A percentile compares a stretch with the other conserved stretches of the same genome.
Evolutionary conservation across 2,329 filamentous ascomycete genomes (phyloP).

Genomic region (Fusarium nanum): DNA sequence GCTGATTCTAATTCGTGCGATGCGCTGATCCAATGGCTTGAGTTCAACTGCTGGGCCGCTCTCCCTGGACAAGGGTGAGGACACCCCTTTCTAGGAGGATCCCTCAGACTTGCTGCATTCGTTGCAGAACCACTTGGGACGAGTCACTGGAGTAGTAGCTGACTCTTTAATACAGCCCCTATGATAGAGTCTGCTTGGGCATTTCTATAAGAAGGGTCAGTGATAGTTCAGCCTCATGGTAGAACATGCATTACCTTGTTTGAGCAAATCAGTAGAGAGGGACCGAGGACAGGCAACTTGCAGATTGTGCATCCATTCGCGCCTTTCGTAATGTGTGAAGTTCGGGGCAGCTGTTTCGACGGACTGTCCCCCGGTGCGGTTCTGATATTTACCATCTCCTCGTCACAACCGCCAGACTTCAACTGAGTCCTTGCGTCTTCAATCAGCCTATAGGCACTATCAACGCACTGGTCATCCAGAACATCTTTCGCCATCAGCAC

Average conservation of each 20-base stretch:
- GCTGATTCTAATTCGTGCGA: not conserved
- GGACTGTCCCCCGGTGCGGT: slow-evolving; percentile 18
- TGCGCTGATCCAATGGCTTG: not conserved
- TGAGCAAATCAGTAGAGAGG: slow-evolving; percentile 61
- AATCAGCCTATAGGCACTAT: slow-evolving; percentile 57
- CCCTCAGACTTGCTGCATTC: slow-evolving; percentile 49
- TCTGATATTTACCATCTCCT: slow-evolving; percentile 24
- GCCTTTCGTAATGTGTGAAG: slow-evolving; percentile 55
- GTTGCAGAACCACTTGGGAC: slow-evolving; percentile 59
- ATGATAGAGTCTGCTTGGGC: slow-evolving; percentile 61
- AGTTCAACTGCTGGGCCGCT: not conserved
- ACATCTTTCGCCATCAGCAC: slow-evolving; percentile 63
- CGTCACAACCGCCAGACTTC: slow-evolving; percentile 13
- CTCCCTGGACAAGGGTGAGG: slow-evolving; percentile 24
- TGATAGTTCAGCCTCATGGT: not conserved
- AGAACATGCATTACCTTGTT: slow-evolving; percentile 57
- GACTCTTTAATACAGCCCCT: slow-evolving; percentile 57
- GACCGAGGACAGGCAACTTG: slow-evolving; percentile 60
- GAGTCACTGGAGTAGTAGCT: slow-evolving; percentile 52
- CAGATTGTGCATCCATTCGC: slow-evolving; percentile 61
- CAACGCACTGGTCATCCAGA: slow-evolving; percentile 58
- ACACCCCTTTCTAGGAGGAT: slow-evolving; percentile 46
- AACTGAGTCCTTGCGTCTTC: slow-evolving; percentile 55
- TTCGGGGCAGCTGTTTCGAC: slow-evolving; percentile 48
- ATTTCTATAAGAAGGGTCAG: slow-evolving; percentile 53